Base-by-base conservation (phyloP, 208 protist species). In the Herpetomonas tarakana region DNA sequence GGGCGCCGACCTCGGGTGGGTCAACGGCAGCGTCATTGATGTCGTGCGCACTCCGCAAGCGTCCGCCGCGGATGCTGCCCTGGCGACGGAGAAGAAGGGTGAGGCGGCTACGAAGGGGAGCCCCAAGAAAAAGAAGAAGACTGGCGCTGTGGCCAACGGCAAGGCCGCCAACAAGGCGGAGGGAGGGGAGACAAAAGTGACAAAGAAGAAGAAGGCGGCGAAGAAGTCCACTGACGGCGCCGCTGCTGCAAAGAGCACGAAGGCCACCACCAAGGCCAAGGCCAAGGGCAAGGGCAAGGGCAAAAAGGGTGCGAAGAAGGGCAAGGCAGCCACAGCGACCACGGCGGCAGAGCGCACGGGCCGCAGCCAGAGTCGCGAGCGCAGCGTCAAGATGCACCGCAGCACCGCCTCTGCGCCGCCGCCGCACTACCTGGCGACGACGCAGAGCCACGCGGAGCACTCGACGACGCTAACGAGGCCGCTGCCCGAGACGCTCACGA, bases 401-500 rank as follows among this genome's bases (percentile, higher is more conserved):
- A 60, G 52, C 39, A 46, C 35, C 28, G 63, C 52, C 12, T n/a
- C n/a, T n/a, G n/a, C n/a, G n/a, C n/a, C 35, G 6, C 22, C 24
- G 14, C 52, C 52, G 46, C 46, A 26, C n/a, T 52, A 26, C 46
- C 18, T 19, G 11, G 6, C 19, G 7, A 26, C 46, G 7, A 19
- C 46, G 12, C 11, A 6, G 11, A 52, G 18, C 46, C 46, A 21
- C 7, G 21, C 54, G 21, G 39, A 12, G 38, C 44, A 50, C 54
- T 31, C 30, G 3, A 21, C 39, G 54, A 46, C 28, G 35, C 30
- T 52, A 29, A 46, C 58, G 28, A 3, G 51, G 16, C 16, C 52
- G n/a, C 58, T 83, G 18, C 68, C 77, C 2, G 3, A 46, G 30
- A 27, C 63, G 38, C 58, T 83, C 28, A 57, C 56, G 35, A 76